phyloP scores from a whole-genome alignment of 305 asterid species.

The Fraxinus baroniana region DNA sequence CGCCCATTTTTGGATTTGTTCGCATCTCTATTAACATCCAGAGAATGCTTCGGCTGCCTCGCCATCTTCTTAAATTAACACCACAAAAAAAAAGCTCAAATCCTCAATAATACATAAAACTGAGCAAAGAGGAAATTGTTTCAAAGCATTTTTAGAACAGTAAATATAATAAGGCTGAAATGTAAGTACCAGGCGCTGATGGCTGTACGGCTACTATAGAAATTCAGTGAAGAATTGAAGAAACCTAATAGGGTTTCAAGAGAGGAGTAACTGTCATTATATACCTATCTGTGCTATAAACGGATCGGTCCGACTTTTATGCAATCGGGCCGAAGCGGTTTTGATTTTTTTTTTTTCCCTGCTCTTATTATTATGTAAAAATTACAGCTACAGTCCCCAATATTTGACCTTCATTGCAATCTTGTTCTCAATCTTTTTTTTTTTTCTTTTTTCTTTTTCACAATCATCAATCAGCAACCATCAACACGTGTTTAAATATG shows the following conservation, averaged over 20 bases:
- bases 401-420: background rate
- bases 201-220: background rate
- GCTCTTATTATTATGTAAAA: background rate
- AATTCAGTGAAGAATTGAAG: background rate
- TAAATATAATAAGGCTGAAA: background rate
- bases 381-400: background rate
- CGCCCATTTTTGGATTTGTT: conserved; percentile 49
- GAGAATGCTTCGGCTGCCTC: conserved; percentile 84
- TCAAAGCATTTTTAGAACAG: background rate
- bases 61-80: conserved; percentile 37
- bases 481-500: background rate
- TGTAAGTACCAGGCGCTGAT: background rate
- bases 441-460: background rate
- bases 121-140: background rate
- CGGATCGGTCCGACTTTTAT: background rate
- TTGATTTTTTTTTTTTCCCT: background rate
- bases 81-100: background rate
- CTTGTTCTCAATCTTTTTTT: background rate
- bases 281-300: background rate
- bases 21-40: conserved; percentile 58
- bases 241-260: background rate
- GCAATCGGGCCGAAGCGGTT: background rate
- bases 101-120: background rate
- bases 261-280: background rate
- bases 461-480: background rate